A percentile compares a stretch with the other conserved stretches of the same genome.
phyloP scores from a whole-genome alignment of 805 yeast species.

The Candida boleticola region DNA sequence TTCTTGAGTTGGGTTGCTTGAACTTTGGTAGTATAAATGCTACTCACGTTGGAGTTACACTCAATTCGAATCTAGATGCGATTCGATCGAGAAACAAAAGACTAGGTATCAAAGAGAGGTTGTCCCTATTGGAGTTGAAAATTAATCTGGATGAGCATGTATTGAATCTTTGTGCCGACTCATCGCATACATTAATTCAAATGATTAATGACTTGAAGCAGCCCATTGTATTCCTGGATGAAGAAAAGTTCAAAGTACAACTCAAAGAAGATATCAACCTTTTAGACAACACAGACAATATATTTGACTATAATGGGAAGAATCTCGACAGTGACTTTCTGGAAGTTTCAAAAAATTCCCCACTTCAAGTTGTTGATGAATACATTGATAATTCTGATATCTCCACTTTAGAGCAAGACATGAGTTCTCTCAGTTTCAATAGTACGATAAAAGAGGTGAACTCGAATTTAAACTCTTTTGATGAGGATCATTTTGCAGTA shows the following conservation, averaged over 20 bases:
- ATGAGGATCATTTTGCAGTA: constrained; percentile 25
- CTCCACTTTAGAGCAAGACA: constrained; percentile 20
- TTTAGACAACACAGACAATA: constrained; percentile 17
- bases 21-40: constrained; percentile 47
- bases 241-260: constrained; percentile 52
- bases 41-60: constrained; percentile 33
- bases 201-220: constrained; percentile 68
- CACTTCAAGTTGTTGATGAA: neutral
- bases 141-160: constrained; percentile 47
- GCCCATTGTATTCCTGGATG: constrained; percentile 59
- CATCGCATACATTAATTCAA: constrained; percentile 69
- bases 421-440: constrained; percentile 21
- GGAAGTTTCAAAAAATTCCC: neutral
- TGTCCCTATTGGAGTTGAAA: constrained; percentile 41
- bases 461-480: constrained; percentile 12
- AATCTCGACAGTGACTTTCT: too few relatives aligned
- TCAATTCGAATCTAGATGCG: constrained; percentile 22
- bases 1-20: constrained; percentile 49
- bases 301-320: constrained; percentile 6
- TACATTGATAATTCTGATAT: neutral
- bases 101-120: constrained; percentile 19
- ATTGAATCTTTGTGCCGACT: constrained; percentile 77
- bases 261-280: constrained; percentile 34
- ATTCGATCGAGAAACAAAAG: constrained; percentile 14
- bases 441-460: constrained; percentile 12